phyloP scores from a whole-genome alignment of 306 rosid genomes.

The Rosa persica region DNA sequence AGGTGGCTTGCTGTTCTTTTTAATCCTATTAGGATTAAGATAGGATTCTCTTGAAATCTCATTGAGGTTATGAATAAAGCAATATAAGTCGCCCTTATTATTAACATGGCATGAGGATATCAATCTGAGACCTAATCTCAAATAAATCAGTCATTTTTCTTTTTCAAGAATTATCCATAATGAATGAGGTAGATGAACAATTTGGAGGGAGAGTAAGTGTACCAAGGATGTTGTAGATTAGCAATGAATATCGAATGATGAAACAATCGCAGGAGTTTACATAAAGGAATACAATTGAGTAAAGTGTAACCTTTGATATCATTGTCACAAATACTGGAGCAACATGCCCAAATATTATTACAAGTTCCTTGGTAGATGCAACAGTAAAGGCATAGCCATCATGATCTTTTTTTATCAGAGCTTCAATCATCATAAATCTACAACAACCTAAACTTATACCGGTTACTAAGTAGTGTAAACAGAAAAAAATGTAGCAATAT shows the following conservation, averaged over 20 bases:
- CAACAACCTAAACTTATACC: constrained; percentile 57
- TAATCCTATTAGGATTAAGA: background rate
- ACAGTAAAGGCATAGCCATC: constrained; percentile 56
- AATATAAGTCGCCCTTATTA: background rate
- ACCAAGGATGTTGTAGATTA: background rate
- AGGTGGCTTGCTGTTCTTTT: background rate
- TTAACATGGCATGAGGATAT: background rate
- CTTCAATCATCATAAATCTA: constrained; percentile 81
- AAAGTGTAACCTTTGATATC: constrained; percentile 75
- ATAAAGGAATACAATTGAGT: constrained; percentile 6
- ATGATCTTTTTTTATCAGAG: constrained; percentile 73
- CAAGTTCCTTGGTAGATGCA: constrained; percentile 65
- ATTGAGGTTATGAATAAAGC: background rate
- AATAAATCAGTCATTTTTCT: background rate
- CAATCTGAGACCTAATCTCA: background rate
- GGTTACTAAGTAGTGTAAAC: constrained; percentile 16
- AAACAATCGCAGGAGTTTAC: constrained; percentile 10
- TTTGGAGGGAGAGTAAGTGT: background rate
- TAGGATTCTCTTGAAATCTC: background rate
- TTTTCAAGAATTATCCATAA: too few species aligned
- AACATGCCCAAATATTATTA: constrained; percentile 57
- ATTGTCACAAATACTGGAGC: constrained; percentile 80
- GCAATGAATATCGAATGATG: background rate
- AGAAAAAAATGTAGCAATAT: constrained; percentile 9
- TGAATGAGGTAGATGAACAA: too few species aligned